Evolutionary conservation across 441 rosid species (phyloP).

Genomic region (Hura crepitans): DNA sequence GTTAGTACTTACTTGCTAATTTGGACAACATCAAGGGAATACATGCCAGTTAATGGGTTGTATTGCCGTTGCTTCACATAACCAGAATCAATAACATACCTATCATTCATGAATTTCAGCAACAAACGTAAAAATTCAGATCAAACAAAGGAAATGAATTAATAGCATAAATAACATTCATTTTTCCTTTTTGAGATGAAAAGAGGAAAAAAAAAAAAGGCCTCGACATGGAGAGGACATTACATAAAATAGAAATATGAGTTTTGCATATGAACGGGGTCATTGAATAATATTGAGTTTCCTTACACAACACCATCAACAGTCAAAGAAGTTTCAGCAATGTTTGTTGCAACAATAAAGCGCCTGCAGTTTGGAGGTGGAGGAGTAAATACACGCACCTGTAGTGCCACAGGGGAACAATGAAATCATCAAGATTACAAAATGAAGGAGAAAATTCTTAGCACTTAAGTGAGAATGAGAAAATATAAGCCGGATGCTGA

Average conservation of each 20-base stretch:
- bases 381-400: slow-evolving; percentile 94
- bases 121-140: slow-evolving; percentile 1
- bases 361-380: slow-evolving; percentile 95
- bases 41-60: slow-evolving; percentile 94
- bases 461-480: not conserved
- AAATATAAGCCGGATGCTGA: not conserved
- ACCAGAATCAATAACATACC: slow-evolving; percentile 94
- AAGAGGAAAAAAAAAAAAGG: not conserved
- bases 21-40: slow-evolving; percentile 90
- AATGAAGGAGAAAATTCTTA: not conserved
- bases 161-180: not conserved
- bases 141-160: slow-evolving; percentile 6
- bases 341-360: slow-evolving; percentile 90
- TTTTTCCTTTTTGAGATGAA: not conserved
- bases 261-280: slow-evolving; percentile 5
- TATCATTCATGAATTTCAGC: slow-evolving; percentile 34
- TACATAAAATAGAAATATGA: slow-evolving; percentile 1
- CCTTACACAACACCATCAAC: slow-evolving; percentile 99
- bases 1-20: slow-evolving; percentile 83
- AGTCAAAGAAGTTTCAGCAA: slow-evolving; percentile 96
- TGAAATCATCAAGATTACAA: slow-evolving; percentile 19
- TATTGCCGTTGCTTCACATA: slow-evolving; percentile 94
- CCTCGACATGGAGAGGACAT: not conserved
- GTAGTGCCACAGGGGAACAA: slow-evolving; percentile 31
- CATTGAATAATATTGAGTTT: slow-evolving; percentile 23